phyloP scores from a whole-genome alignment of 441 rosid species.

The Codiaeum variegatum region DNA sequence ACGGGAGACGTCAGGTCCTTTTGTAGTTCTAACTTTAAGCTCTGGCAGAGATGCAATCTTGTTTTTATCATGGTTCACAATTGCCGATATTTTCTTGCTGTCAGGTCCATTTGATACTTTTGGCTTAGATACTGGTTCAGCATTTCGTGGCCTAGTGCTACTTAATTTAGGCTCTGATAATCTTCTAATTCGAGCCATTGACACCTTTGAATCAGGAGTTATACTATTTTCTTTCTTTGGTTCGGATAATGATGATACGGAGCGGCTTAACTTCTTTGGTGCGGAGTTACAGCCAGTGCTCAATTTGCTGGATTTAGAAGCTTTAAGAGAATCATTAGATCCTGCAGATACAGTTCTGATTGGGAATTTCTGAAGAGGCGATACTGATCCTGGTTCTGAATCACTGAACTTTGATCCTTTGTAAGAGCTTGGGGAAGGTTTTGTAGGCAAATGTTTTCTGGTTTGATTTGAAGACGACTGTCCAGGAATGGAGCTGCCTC shows the following conservation, averaged over 20 bases:
- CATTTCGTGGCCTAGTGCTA: slow-evolving; percentile 43
- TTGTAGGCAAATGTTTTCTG: slow-evolving; percentile 50
- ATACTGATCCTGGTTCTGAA: slow-evolving; percentile 66
- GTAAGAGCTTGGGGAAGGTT: slow-evolving; percentile 63
- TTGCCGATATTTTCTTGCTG: slow-evolving; percentile 78
- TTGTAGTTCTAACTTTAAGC: slow-evolving; percentile 58
- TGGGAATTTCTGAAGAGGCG: slow-evolving; percentile 63
- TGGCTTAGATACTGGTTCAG: slow-evolving; percentile 37
- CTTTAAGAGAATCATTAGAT: slow-evolving; percentile 45
- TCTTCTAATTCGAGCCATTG: slow-evolving; percentile 72
- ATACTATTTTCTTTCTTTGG: slow-evolving; percentile 48
- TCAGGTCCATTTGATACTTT: slow-evolving; percentile 51
- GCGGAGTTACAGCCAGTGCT: slow-evolving; percentile 47
- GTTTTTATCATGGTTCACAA: slow-evolving; percentile 72
- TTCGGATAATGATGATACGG: slow-evolving; percentile 67
- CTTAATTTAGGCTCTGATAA: slow-evolving; percentile 78
- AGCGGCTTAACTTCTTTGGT: slow-evolving; percentile 55
- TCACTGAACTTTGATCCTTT: slow-evolving; percentile 84
- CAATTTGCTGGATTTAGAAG: slow-evolving; percentile 53
- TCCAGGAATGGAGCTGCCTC: slow-evolving; percentile 47
- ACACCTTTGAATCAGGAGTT: slow-evolving; percentile 53
- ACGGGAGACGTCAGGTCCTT: slow-evolving; percentile 33
- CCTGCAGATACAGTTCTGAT: slow-evolving; percentile 45
- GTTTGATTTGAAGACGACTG: slow-evolving; percentile 48
- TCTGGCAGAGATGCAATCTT: slow-evolving; percentile 92